Conservation (phyloP, 768 basidiomycete species). For the Ramaria sp. region DNA sequence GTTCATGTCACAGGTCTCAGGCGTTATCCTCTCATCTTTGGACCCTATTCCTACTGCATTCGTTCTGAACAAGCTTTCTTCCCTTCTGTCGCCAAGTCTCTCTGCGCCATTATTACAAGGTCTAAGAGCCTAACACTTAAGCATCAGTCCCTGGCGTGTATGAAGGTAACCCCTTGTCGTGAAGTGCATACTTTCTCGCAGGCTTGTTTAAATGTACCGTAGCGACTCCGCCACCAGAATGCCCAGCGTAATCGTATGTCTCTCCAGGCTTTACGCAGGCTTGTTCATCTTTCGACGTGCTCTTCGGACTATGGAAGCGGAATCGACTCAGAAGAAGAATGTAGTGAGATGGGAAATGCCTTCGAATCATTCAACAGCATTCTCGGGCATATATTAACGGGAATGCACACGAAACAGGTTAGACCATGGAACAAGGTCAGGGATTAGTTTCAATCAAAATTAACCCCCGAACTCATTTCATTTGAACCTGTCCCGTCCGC, state of each 20-base stretch:
- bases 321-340: background rate
- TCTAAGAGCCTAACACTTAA: constrained; percentile 41
- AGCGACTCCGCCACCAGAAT: constrained; percentile 6
- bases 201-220: background rate
- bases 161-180: constrained; percentile 32
- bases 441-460: background rate
- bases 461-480: too few relatives aligned
- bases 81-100: constrained; percentile 36
- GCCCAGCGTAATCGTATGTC: background rate
- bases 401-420: background rate
- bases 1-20: constrained; percentile 24
- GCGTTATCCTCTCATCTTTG: constrained; percentile 72
- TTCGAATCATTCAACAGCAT: background rate
- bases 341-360: background rate
- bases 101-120: constrained; percentile 40
- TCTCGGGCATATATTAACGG: background rate
- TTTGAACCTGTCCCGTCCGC: background rate
- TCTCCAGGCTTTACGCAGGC: background rate
- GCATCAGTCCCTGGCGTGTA: constrained; percentile 29
- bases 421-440: constrained; percentile 8
- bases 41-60: constrained; percentile 49
- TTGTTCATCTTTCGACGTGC: background rate
- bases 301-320: background rate
- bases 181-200: background rate
- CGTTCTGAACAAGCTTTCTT: constrained; percentile 42